Base-by-base conservation (phyloP, 23 red algal species). In the Cyanidioschyzon merolae region DNA sequence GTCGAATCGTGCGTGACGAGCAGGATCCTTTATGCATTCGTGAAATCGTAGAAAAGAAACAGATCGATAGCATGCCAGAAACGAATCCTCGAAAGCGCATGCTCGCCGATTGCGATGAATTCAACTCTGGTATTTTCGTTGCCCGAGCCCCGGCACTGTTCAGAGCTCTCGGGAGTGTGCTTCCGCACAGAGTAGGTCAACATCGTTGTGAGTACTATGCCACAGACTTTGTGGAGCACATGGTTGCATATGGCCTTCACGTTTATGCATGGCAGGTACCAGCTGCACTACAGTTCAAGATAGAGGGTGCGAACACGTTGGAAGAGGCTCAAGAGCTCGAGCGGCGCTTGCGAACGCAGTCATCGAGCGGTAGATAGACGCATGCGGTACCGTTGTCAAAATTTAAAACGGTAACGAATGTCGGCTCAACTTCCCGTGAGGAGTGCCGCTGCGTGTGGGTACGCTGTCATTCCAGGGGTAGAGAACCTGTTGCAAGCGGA, bases 41-140 rank as follows among this genome's bases (percentile, higher is more conserved):
- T 25, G 86, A 96, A 75, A 96, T 96, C 82, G 87, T 96, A 1
- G 92, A 96, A 50, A 96, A 85, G 76, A 96, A 90, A 76, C 80
- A 87, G 34, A 90, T 96, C 34, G 74, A 80, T 24, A 38, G 77
- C 21, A 45, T 90, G 80, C 68, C 76, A 1, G 29, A 37, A n/a
- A 38, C 27, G 3, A 80, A 89, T 30, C 59, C 45, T 1, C 27
- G 57, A 21, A 15, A 37, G 27, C 35, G 82, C 34, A 77, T 84
- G 37, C 67, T 96, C 15, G 85, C 84, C 68, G 80, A 41, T 41
- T 39, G 90, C 15, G 87, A 96, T 58, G 92, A 96, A 68, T 96
- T 90, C 67, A 96, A 96, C 59, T 96, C 92, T 0, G 92, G 92
- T n/a, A 90, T 96, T 67, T 87, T 96, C 21, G 75, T 96, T 21